Evolutionary conservation across 179 eudicot species (phyloP), one percentile per base, ranked within the genome.

Genomic region (Patellifolia procumbens): DNA sequence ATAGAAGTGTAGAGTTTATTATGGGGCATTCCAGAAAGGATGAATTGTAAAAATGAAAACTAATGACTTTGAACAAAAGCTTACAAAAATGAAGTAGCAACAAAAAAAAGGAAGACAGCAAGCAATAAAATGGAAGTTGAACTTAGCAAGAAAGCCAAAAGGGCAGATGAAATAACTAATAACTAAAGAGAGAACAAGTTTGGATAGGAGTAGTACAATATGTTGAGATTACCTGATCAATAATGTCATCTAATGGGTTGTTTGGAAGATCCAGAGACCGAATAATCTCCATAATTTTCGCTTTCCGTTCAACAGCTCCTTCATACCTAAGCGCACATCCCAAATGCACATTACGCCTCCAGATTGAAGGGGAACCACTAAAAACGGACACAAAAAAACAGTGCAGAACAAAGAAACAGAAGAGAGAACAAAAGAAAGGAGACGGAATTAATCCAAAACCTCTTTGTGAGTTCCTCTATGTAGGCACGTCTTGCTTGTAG

Each of bases 211-310:
- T 24, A 46, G 65, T 70, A 62, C 29, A 79, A 48, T 56, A 76
- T 45, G 51, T 45, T 64, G 42, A 66, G 42, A 46, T 22, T 79
- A 96, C 99, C 97, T 93, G 98, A 84, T 96, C 99, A 82, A 91
- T 86, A 76, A 96, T 91, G 83, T 93, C 99, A 89, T 96, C 99
- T 79, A 96, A 84, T 24, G 99, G 99, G 84, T 96, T 96, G 82
- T 96, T 96, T 56, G 99, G 99, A 76, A 96, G 98, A 88, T 96
- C 97, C 82, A 96, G 76, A 53, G 91, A 84, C 64, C 92, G 91
- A 65, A 96, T 72, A 34, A 91, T 90, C 29, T 91, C 99, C 82
- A 90, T 80, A 71, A 96, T 87, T 77, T 91, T 88, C 63, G 81
- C 75, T 80, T 91, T 91, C 66, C 96, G 91, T 75, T 89, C 96